phyloP scores from a whole-genome alignment of 2,329 filamentous ascomycete genomes.

The Cryphonectria japonica region DNA sequence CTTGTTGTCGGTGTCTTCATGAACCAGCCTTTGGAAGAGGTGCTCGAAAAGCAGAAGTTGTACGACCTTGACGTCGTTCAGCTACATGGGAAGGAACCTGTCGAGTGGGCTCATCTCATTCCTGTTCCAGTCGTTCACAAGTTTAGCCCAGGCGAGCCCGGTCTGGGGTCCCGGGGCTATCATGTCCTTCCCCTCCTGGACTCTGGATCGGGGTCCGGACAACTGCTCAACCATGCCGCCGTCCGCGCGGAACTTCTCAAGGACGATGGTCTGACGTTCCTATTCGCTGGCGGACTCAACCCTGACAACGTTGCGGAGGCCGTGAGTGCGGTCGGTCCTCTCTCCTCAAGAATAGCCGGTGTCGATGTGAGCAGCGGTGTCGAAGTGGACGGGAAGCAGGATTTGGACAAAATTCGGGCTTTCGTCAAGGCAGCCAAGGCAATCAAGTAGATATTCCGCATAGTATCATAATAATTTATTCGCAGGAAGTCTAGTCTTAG shows the following conservation, averaged over 20 bases:
- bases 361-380: slow-evolving; percentile 96
- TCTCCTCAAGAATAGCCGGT: slow-evolving; percentile 69
- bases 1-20: slow-evolving; percentile 93
- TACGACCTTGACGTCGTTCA: slow-evolving; percentile 88
- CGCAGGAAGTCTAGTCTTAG: neutral
- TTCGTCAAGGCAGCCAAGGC: slow-evolving; percentile 79
- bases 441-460: slow-evolving; percentile 45
- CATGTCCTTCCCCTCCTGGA: slow-evolving; percentile 86
- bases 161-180: slow-evolving; percentile 74
- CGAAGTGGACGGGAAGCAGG: slow-evolving; percentile 81
- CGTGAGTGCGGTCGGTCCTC: slow-evolving; percentile 64
- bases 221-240: slow-evolving; percentile 71
- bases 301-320: slow-evolving; percentile 75
- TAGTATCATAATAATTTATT: neutral
- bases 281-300: slow-evolving; percentile 85
- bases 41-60: slow-evolving; percentile 76
- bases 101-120: slow-evolving; percentile 89
- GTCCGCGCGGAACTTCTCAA: slow-evolving; percentile 69
- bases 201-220: slow-evolving; percentile 82
- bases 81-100: slow-evolving; percentile 86
- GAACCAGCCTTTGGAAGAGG: slow-evolving; percentile 82
- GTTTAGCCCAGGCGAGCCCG: slow-evolving; percentile 78
- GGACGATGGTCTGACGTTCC: slow-evolving; percentile 72
- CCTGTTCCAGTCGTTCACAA: slow-evolving; percentile 89
- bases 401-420: slow-evolving; percentile 74